Base-by-base conservation (phyloP, 2,329 filamentous ascomycete genomes). In the Cladosporium sp. region DNA sequence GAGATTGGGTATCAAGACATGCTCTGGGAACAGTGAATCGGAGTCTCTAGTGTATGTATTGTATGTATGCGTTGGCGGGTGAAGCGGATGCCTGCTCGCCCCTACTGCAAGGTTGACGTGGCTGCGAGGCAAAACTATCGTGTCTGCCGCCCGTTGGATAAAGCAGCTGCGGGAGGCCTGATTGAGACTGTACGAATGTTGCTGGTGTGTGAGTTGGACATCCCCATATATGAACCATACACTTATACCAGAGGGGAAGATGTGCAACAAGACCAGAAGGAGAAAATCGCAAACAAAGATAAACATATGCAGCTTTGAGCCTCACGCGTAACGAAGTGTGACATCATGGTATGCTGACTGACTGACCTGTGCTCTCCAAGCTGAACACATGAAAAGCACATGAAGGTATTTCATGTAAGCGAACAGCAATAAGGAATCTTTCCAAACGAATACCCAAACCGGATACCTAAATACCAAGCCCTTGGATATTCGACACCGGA, bases 1-100 rank as follows among this genome's bases (percentile, higher is more conserved):
- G 38, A 49, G 29, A 20, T 55, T 42, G 50, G 53, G 51, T 45
- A 27, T 55, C 50, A 55, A 55, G 53, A 42, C 53, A 48, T 51
- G 16, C 25, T 36, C 33, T 25, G 18, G 8, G 36, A 16, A 35
- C 16, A 22, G 36, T 39, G 36, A 18, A 22, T 20, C 32, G 29
- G 43, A 38, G 32, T 38, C 29, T 45, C 30, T 45, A 9, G 22
- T 27, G 22, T 5, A 5, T 4, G 22, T 27, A 27, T 9, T 27
- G 22, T 27, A 38, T 32, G 38, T 39, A 48, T 40, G 45, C 36
- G 45, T 33, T 48, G 45, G 36, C 36, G 49, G 40, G 15, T 22
- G 27, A 43, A 45, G 43, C 51, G 48, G 48, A 47, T 53, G 51
- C 52, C 51, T 52, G 45, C 38, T 43, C 50, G 29, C 30, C 38